phyloP scores from a whole-genome alignment of 176 grass and related monocot genomes.

The Oryza australiensis region DNA sequence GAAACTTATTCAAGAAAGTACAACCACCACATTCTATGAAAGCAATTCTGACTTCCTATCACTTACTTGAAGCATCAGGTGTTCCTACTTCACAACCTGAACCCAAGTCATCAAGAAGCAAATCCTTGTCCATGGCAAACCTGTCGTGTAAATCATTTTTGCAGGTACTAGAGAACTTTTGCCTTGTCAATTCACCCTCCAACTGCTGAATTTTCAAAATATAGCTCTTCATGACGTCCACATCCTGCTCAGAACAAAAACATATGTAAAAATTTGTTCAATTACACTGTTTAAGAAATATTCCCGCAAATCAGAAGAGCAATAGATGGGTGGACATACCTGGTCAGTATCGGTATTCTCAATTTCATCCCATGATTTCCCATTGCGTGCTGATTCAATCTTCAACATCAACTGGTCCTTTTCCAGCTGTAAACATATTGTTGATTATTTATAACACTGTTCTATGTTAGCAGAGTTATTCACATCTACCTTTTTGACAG shows the following conservation, averaged over 20 bases:
- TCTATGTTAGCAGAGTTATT: conserved; percentile 3
- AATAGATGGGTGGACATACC: conserved; percentile 26
- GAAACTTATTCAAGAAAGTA: conserved; percentile 1
- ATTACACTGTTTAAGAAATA: not conserved
- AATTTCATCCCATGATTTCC: conserved; percentile 81
- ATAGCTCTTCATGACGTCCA: conserved; percentile 75
- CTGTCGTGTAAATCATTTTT: conserved; percentile 58
- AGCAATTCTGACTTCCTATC: not conserved
- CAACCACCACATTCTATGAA: conserved; percentile 19
- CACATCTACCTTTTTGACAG: not conserved
- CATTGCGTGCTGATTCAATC: conserved; percentile 66
- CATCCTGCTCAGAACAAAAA: conserved; percentile 46
- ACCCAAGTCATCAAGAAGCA: conserved; percentile 52
- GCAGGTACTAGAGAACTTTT: conserved; percentile 61
- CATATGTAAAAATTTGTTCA: not conserved
- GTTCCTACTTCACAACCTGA: conserved; percentile 57
- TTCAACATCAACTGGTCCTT: conserved; percentile 82
- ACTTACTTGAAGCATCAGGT: conserved; percentile 57
- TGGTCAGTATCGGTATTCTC: conserved; percentile 45
- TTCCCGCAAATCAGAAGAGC: not conserved
- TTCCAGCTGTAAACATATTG: conserved; percentile 58
- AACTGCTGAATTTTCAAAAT: conserved; percentile 85
- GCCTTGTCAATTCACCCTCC: conserved; percentile 66
- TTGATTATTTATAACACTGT: conserved; percentile 2
- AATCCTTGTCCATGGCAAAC: conserved; percentile 49